Percentiles rank a stretch among this genome's conserved stretches.
Conservation (phyloP, 2,329 filamentous ascomycete genomes). For the Hymenoscyphus fraxineus region DNA sequence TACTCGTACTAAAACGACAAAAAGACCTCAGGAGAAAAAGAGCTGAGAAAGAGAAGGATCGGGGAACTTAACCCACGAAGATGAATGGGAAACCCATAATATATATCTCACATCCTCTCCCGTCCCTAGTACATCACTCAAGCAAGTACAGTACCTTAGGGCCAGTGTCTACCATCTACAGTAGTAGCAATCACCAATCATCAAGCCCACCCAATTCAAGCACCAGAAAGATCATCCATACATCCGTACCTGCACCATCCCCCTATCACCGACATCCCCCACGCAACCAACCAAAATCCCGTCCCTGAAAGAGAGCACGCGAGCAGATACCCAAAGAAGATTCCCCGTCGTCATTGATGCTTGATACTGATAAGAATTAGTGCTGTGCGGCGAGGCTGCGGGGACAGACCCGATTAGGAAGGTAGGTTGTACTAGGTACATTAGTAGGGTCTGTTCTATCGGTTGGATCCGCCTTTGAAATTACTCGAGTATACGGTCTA, state of each 20-base stretch:
- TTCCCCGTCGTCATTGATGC: background rate
- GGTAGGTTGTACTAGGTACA: background rate
- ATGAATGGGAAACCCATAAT: background rate
- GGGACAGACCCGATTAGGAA: background rate
- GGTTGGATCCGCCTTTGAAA: background rate
- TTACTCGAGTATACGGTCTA: no score
- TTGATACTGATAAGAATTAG: background rate
- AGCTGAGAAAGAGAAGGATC: background rate
- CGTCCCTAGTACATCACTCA: background rate
- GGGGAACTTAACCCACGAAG: background rate
- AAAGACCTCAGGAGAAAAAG: background rate
- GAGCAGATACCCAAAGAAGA: background rate
- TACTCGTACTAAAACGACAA: conserved; percentile 4
- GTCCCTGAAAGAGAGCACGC: background rate
- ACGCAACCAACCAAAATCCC: background rate
- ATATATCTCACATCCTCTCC: background rate
- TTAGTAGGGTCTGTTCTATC: background rate
- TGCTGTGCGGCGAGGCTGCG: background rate
- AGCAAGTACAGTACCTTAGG: no score
- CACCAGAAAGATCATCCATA: no score
- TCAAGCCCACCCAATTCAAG: background rate
- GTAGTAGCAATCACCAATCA: background rate
- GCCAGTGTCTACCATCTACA: background rate
- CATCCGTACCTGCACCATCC: background rate
- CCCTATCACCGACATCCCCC: background rate